Evolutionary conservation across 2,329 filamentous ascomycete genomes (phyloP), one percentile per base, ranked within the genome.

Genomic region (Trichophyton equinum): DNA sequence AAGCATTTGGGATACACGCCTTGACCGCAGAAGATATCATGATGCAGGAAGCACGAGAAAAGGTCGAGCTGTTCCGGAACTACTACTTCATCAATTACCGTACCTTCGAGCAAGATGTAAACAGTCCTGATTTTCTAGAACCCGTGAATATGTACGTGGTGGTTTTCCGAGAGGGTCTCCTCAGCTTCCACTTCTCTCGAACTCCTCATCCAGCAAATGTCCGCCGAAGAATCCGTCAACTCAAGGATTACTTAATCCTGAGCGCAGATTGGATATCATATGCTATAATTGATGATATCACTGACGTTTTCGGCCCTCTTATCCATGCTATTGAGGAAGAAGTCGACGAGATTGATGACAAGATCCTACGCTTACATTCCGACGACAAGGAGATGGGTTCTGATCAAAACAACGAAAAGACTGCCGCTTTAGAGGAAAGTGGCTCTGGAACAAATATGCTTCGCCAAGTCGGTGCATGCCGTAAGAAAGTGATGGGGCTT

Each of bases 41-140:
- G 82, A 86, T 96, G 78, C 90, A 97, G 72, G 94, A 99, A 76
- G 89, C 91, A 46, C 91, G 94, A 22, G 94, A 99, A 71, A 99
- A 99, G 76, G 94, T 99, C 0, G 94, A 99, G 73, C 81, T 99
- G 0, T 99, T 99, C 79, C 86, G 89, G 38, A 88, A 95, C 72
- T 99, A 99, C 76, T 99, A 99, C 74, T 96, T 99, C 69, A 89
- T 99, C 76, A 97, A 96, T 73, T 99, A 99, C 73, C 88, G 94
- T 15, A 95, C 91, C 0, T 99, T 99, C 70, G 94, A 99, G 71
- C 94, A 97, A 72, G 94, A 99, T 70, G 84, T 85, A 63, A 87
- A 86, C 67, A 95, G 86, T 71, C 89, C 94, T 61, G 86, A 95
- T 70, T 96, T 95, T 71, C 81, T 99, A 53, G 90, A 97, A 68